Evolutionary conservation across 208 protist species (phyloP), one percentile per base, ranked within the genome.

Genomic region (Acanthamoeba lenticulata): DNA sequence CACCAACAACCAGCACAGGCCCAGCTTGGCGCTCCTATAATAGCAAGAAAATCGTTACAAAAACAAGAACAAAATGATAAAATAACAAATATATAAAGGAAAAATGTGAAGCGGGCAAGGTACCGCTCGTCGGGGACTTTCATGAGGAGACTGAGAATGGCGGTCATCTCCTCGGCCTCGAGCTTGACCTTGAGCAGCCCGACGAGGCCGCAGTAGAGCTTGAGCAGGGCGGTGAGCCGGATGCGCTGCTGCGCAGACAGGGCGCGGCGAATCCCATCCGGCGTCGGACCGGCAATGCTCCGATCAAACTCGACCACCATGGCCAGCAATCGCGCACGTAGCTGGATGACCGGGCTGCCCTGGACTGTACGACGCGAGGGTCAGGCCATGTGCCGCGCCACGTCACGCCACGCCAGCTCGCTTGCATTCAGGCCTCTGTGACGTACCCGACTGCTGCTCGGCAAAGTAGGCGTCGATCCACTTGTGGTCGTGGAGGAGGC

Each of bases 121-220:
- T 88, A 88, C 77, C 77, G 38, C 36, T 88, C 77, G 27, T 88
- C 77, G n/a, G 49, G n/a, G 47, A 60, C 40, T 11, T 88, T 62
- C 24, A n/a, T 88, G 45, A 88, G 47, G 47, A 88, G 40, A 21
- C 24, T 21, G 17, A 88, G 21, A 19, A 88, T 88, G 34, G 77
- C 77, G 77, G 49, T 88, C 77, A 88, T 88, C 34, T 88, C 77
- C 19, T 88, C 77, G 47, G 29, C 40, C 44, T 49, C 47, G 19
- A 88, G 77, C 42, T 88, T 88, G 45, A 88, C 13, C 77, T 88
- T 88, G 29, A 88, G n/a, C 24, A 88, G 47, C 2, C 77, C 77
- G 42, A 88, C 77, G 29, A 88, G 77, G 15, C 77, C 77, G 34
- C 77, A 88, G 77, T 88, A 88, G 45, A 88, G 77, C 40, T 60